phyloP scores from a whole-genome alignment of 176 grass and related monocot genomes.

The Raddia distichophylla region DNA sequence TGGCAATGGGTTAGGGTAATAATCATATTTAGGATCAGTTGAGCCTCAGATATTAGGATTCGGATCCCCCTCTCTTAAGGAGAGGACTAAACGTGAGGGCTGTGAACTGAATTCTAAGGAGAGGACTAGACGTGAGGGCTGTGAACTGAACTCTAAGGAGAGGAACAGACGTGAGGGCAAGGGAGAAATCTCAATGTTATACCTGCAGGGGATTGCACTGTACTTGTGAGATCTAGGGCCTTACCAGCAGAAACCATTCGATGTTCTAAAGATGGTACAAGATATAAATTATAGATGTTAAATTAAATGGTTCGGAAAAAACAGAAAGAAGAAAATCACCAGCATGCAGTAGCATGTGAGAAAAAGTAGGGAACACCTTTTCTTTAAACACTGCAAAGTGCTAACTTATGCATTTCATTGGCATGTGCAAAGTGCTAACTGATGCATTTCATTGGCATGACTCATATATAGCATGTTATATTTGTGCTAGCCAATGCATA shows the following conservation, averaged over 20 bases:
- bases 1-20: too few relatives aligned
- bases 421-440: background rate
- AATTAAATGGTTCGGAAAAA: too few relatives aligned
- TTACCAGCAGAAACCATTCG: too few relatives aligned
- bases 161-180: too few relatives aligned
- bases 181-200: background rate
- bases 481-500: background rate
- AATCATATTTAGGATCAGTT: background rate
- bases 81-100: background rate
- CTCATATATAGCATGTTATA: background rate
- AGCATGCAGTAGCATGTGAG: background rate
- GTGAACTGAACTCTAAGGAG: too few relatives aligned
- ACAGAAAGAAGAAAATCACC: background rate
- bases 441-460: background rate
- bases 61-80: background rate
- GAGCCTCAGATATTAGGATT: background rate
- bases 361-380: too few relatives aligned
- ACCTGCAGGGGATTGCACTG: background rate
- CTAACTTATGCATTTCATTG: too few relatives aligned
- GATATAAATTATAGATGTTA: background rate
- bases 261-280: background rate
- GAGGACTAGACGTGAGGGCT: too few relatives aligned
- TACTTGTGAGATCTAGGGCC: background rate
- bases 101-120: too few relatives aligned
- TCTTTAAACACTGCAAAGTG: too few relatives aligned